phyloP scores from a whole-genome alignment of 192 early-diverging fungal genomes.

The Backusella tuberculispora region DNA sequence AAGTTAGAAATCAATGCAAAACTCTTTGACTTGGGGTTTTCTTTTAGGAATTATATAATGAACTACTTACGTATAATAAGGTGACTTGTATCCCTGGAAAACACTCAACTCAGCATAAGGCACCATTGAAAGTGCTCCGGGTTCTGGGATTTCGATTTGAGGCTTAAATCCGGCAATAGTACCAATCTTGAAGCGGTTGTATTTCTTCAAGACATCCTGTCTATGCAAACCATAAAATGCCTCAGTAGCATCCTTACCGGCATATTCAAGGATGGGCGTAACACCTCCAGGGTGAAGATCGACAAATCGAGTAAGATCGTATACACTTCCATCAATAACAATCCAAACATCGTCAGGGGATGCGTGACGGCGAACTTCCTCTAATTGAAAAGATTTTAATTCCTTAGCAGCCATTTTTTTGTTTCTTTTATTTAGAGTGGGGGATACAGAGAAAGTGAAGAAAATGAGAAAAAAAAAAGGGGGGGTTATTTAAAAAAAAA shows the following conservation, averaged over 20 bases:
- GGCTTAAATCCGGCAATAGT: slow-evolving; percentile 52
- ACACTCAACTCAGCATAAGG: slow-evolving; percentile 81
- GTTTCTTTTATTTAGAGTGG: neutral
- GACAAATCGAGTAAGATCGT: slow-evolving; percentile 60
- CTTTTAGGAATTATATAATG: neutral
- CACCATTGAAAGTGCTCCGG: slow-evolving; percentile 67
- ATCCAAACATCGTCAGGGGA: slow-evolving; percentile 52
- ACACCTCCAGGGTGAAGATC: slow-evolving; percentile 61
- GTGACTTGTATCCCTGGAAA: slow-evolving; percentile 41
- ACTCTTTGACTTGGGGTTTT: neutral
- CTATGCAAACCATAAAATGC: slow-evolving; percentile 43
- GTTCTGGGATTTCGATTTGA: slow-evolving; percentile 42
- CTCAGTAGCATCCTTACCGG: slow-evolving; percentile 76
- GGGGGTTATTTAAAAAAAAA: neutral
- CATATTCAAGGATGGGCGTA: slow-evolving; percentile 68
- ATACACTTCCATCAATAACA: slow-evolving; percentile 62
- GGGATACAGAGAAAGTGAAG: neutral
- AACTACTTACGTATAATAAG: slow-evolving; percentile 41
- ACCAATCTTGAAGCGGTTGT: slow-evolving; percentile 67
- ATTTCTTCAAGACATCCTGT: slow-evolving; percentile 68
- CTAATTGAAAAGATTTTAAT: slow-evolving; percentile 26
- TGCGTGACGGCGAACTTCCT: slow-evolving; percentile 39
- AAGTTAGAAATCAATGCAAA: neutral
- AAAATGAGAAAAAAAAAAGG: neutral
- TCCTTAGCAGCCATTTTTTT: neutral